phyloP scores from a whole-genome alignment of 2,329 filamentous ascomycete species.

The Leptographium radiaticola region DNA sequence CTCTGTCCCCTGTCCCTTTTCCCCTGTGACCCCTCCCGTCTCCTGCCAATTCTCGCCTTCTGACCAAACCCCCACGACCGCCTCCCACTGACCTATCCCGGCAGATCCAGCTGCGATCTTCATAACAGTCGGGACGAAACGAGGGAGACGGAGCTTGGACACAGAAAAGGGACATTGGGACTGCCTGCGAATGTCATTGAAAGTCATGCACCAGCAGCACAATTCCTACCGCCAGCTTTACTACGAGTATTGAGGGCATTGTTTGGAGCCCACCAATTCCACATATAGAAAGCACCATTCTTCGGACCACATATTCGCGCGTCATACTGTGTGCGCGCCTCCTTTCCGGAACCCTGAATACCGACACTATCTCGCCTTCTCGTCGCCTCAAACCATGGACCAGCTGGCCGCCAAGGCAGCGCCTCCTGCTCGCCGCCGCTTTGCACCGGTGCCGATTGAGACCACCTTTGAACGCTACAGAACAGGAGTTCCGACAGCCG shows the following conservation, averaged over 20 bases:
- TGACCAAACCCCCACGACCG: not conserved
- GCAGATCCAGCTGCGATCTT: not conserved
- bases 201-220: not conserved
- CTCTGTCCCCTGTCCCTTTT: not conserved
- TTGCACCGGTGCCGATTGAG: slow-evolving; percentile 58
- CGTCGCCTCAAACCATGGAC: not conserved
- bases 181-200: not conserved
- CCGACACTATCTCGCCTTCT: too few species aligned
- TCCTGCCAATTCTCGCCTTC: not conserved
- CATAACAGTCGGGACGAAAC: not conserved
- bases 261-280: not conserved
- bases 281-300: not conserved
- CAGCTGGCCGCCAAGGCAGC: not conserved
- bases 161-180: not conserved
- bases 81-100: not conserved
- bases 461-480: slow-evolving; percentile 52
- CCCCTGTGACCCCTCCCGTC: not conserved
- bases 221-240: not conserved
- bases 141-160: not conserved
- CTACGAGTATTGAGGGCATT: not conserved
- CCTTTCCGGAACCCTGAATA: too few species aligned
- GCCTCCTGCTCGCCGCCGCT: slow-evolving; percentile 30
- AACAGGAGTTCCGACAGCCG: slow-evolving; percentile 34
- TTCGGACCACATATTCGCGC: too few species aligned
- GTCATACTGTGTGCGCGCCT: too few species aligned